Evolutionary conservation across 1,284 basidiomycete species (phyloP), one percentile per base, ranked within the genome.

Genomic region (Caloboletus inedulis): DNA sequence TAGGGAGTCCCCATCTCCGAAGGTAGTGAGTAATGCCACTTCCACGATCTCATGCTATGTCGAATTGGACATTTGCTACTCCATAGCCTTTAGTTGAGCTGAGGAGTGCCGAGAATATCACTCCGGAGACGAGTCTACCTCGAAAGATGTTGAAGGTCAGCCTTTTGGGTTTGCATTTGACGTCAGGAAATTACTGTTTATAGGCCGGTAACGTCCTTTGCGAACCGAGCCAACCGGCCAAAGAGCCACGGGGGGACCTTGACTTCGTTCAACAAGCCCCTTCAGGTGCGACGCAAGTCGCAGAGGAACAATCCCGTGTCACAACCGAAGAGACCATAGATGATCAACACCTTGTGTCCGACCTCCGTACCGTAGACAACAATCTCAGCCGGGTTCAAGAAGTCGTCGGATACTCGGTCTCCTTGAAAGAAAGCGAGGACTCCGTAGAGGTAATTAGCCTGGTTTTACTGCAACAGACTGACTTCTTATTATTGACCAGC

Each of bases 61-160:
- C 5, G n/a, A 37, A 33, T 19, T 39, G n/a, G 16, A 40, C 16
- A n/a, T 37, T 43, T 3, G 3, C 42, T 41, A 19, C 33, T 40
- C 7, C 25, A 42, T 30, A 62, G 61, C 34, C 47, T 37, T 27
- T 12, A 40, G 18, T 34, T 7, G 43, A 54, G 29, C 9, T n/a
- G 1, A 31, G n/a, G 12, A 34, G 13, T 27, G 29, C 35, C 21
- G 18, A 49, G 35, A 34, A 35, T 16, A 37, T 47, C 1, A 27
- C 37, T 27, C 37, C 33, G 13, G 39, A 45, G 12, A 18, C 23
- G 16, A 21, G 3, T 8, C 2, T 31, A 39, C n/a, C 40, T 45
- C 49, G 7, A 47, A 44, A 43, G 23, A 34, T 30, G 19, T 4
- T 12, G 6, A 39, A 67, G 59, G 63, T 68, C 12, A 43, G 55